Percentiles rank a stretch among this genome's conserved stretches.
Conservation (phyloP, 2,329 filamentous ascomycete species). For the Cladorrhinum sp. region DNA sequence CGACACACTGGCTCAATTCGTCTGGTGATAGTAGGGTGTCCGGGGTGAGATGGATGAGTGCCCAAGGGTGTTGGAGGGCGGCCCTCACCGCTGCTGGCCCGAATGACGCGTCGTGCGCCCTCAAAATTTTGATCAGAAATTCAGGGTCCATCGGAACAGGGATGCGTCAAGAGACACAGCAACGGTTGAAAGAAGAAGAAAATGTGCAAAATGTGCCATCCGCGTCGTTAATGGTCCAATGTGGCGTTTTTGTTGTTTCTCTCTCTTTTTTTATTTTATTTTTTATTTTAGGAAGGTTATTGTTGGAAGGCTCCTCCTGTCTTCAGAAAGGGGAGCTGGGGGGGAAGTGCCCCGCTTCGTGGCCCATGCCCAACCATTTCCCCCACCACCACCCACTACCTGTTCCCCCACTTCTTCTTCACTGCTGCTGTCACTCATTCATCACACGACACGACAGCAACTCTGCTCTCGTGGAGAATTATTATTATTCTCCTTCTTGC, state of each 20-base stretch:
- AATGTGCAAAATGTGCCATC: conserved; percentile 4
- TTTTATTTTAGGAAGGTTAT: too few species aligned
- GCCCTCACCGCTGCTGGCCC: conserved; percentile 33
- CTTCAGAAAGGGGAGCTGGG: too few species aligned
- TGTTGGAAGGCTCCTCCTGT: too few species aligned
- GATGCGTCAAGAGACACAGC: neutral
- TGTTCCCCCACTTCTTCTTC: neutral
- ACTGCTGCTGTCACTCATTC: neutral
- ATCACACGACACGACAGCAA: neutral
- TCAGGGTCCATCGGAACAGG: conserved; percentile 29
- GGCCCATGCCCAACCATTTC: neutral
- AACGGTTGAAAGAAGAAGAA: too few species aligned
- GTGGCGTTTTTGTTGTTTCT: conserved; percentile 8
- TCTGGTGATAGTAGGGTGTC: conserved; percentile 54
- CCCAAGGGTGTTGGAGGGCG: conserved; percentile 39
- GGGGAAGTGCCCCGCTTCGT: too few species aligned
- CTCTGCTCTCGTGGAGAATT: neutral
- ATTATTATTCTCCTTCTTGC: neutral
- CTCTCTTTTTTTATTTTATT: neutral
- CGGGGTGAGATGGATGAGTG: conserved; percentile 43
- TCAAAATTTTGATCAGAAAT: conserved; percentile 31
- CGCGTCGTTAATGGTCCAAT: conserved; percentile 3
- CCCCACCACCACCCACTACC: neutral
- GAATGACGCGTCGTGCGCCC: conserved; percentile 32
- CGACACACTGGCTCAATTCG: conserved; percentile 51